A percentile compares a stretch with the other conserved stretches of the same genome.
Evolutionary conservation across 2,329 filamentous ascomycete genomes (phyloP).

Genomic region (Aspergillus unguis): DNA sequence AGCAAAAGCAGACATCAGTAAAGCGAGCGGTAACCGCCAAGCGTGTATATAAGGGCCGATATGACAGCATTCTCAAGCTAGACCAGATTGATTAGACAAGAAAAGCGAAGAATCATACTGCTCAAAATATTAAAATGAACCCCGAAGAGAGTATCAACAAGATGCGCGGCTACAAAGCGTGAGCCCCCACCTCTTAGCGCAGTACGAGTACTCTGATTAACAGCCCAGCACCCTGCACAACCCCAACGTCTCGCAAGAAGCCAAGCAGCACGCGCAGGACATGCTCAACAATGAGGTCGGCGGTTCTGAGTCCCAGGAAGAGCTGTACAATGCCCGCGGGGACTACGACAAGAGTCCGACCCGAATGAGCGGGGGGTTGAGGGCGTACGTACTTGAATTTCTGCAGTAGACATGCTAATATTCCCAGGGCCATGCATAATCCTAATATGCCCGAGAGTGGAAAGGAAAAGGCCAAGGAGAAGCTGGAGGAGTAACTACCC

Average conservation of each 20-base stretch:
- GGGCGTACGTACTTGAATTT: constrained; percentile 17
- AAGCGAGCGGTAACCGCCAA: not conserved
- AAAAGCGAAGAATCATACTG: not conserved
- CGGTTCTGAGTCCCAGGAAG: constrained; percentile 14
- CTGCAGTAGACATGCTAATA: not conserved
- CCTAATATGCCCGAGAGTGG: constrained; percentile 5
- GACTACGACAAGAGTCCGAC: constrained; percentile 17
- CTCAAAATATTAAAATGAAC: not conserved
- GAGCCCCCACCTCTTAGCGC: not conserved
- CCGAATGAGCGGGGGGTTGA: constrained; percentile 17
- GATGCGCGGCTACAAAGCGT: constrained; percentile 11
- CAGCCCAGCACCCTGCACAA: constrained; percentile 17
- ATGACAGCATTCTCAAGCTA: no score
- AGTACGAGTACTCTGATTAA: not conserved
- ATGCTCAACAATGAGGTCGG: constrained; percentile 17
- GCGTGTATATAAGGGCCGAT: no score
- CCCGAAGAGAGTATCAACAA: constrained; percentile 5
- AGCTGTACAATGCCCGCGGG: constrained; percentile 13
- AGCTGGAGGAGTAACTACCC: constrained; percentile 7
- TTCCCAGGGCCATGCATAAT: constrained; percentile 9
- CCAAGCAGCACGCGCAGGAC: constrained; percentile 19
- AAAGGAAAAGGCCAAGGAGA: constrained; percentile 4
- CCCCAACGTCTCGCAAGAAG: constrained; percentile 18
- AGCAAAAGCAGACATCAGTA: not conserved
- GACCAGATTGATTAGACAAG: not conserved